phyloP scores from a whole-genome alignment of 495 filamentous ascomycete species.

The Penicillium coprophilum region DNA sequence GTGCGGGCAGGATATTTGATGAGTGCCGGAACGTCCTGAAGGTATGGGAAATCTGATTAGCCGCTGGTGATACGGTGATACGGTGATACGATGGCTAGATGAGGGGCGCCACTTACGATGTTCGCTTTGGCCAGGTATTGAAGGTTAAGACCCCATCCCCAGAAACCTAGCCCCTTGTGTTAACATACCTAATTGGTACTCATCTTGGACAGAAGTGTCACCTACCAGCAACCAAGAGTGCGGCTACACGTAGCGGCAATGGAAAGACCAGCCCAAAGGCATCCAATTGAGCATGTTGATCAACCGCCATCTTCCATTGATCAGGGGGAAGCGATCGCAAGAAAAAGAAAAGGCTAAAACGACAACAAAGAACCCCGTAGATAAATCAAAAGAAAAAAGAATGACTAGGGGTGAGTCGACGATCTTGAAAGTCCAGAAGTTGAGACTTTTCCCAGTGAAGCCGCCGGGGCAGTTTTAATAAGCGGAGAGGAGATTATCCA shows the following conservation, averaged over 20 bases:
- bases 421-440: not conserved
- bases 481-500: constrained; percentile 12
- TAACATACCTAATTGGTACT: not conserved
- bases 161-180: constrained; percentile 60
- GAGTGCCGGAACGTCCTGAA: constrained; percentile 71
- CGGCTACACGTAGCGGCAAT: constrained; percentile 79
- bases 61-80: not conserved
- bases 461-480: constrained; percentile 27
- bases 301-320: constrained; percentile 69
- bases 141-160: constrained; percentile 87
- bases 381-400: constrained; percentile 36
- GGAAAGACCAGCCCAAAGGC: constrained; percentile 80
- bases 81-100: not conserved
- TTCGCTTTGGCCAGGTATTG: constrained; percentile 71
- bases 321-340: constrained; percentile 9
- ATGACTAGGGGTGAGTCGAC: constrained; percentile 43
- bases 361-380: constrained; percentile 17
- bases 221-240: constrained; percentile 76
- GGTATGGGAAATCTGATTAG: constrained; percentile 5
- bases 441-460: constrained; percentile 23
- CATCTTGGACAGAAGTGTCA: constrained; percentile 1
- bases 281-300: constrained; percentile 79
- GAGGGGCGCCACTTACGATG: constrained; percentile 56
- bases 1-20: constrained; percentile 74
- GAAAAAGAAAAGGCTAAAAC: constrained; percentile 10